These are phyloP conservation scores for Diaporthe citrichinensis DNA, from an alignment of 2,329 filamentous ascomycete genomes.

Conservation along the genomic window DNA sequence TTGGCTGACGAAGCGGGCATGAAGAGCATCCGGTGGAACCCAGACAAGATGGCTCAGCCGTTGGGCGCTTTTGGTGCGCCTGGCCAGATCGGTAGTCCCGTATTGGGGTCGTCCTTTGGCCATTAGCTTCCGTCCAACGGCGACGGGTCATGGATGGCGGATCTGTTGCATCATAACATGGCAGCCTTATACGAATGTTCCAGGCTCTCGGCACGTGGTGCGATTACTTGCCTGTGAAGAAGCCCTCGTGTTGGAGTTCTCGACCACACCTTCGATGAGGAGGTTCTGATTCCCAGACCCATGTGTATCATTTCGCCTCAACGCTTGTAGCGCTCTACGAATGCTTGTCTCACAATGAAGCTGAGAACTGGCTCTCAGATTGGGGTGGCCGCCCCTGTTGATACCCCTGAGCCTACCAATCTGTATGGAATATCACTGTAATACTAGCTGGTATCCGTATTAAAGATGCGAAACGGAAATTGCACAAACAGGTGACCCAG, in stretches of 20 bases:
- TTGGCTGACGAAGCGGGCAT: conserved; percentile 67
- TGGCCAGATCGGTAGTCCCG: conserved; percentile 79
- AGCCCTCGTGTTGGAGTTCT: neutral
- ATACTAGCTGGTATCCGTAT: conserved; percentile 36
- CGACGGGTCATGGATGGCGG: conserved; percentile 39
- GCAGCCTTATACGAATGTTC: conserved; percentile 6
- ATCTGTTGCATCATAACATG: conserved; percentile 17
- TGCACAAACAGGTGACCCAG: neutral
- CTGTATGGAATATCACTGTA: conserved; percentile 39
- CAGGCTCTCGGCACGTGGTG: neutral
- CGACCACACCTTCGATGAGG: neutral
- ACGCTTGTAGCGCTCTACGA: conserved; percentile 1
- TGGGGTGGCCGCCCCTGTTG: neutral
- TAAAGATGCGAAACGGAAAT: neutral
- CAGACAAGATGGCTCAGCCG: conserved; percentile 54
- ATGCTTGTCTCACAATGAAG: neutral
- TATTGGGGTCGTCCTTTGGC: conserved; percentile 60
- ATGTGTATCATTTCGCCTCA: neutral
- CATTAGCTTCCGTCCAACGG: conserved; percentile 25
- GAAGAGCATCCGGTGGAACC: conserved; percentile 66
- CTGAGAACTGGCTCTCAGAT: neutral
- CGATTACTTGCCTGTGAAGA: conserved; percentile 8
- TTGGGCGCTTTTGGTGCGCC: conserved; percentile 68
- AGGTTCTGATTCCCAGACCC: neutral
- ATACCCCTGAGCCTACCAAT: conserved; percentile 10